Percentiles rank a stretch among this genome's conserved stretches.
phyloP scores from a whole-genome alignment of 768 basidiomycete genomes.

The Filobasidium wieringae region DNA sequence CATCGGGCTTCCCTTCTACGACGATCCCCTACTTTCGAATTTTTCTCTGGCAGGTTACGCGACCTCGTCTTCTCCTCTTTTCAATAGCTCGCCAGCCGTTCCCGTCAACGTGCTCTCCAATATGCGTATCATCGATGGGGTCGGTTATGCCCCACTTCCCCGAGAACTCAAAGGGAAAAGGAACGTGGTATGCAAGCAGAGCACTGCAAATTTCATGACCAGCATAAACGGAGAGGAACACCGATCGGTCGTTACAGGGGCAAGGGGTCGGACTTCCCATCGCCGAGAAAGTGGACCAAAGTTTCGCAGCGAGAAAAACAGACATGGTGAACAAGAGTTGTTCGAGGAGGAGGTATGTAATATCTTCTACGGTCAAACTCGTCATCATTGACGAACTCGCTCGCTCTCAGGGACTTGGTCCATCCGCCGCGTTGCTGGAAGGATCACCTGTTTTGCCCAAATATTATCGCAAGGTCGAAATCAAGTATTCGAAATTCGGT shows the following conservation, averaged over 20 bases:
- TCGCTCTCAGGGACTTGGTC: not conserved
- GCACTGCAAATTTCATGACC: slow-evolving; percentile 3
- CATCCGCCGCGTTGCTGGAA: not conserved
- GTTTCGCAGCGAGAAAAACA: slow-evolving; percentile 68
- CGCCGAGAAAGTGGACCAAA: slow-evolving; percentile 39
- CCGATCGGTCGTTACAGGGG: too few relatives aligned
- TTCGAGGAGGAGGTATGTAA: slow-evolving; percentile 22
- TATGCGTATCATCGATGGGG: slow-evolving; percentile 77
- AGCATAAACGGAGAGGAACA: slow-evolving; percentile 4
- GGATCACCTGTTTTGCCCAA: slow-evolving; percentile 47
- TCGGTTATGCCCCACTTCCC: slow-evolving; percentile 80
- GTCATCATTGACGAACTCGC: not conserved
- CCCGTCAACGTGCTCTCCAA: slow-evolving; percentile 62
- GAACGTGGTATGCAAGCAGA: slow-evolving; percentile 53
- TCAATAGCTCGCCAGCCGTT: slow-evolving; percentile 56
- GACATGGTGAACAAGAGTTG: slow-evolving; percentile 29
- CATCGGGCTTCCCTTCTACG: slow-evolving; percentile 80
- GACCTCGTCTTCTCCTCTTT: slow-evolving; percentile 47
- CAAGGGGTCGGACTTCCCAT: too few relatives aligned
- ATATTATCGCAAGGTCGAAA: slow-evolving; percentile 83
- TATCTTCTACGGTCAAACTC: not conserved
- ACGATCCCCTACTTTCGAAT: slow-evolving; percentile 59
- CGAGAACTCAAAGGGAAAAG: slow-evolving; percentile 72
- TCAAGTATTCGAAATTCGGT: slow-evolving; percentile 96
- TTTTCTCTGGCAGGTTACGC: slow-evolving; percentile 33